These are phyloP conservation scores for Calonectria naviculata DNA, from an alignment of 2,329 filamentous ascomycete species.

Conservation along the genomic window DNA sequence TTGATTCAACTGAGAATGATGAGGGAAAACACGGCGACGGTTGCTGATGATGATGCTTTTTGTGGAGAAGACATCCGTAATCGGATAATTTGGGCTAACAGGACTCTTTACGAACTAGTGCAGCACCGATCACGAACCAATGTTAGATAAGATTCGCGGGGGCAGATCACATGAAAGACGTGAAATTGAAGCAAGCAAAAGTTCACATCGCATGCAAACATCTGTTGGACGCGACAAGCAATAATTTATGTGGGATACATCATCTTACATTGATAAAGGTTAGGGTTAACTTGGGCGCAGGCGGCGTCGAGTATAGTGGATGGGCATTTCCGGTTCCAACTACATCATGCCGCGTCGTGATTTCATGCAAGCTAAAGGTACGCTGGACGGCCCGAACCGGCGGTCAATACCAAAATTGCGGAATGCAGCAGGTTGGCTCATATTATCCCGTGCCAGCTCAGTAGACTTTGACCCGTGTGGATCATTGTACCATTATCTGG, in stretches of 20 bases:
- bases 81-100: conserved; percentile 4
- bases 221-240: neutral
- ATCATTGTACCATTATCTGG: neutral
- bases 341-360: too few species aligned
- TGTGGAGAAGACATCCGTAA: conserved; percentile 6
- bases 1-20: neutral
- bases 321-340: neutral
- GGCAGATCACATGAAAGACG: neutral
- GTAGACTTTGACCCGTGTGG: neutral
- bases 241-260: neutral
- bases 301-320: too few species aligned
- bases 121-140: neutral
- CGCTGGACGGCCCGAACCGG: neutral
- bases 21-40: neutral
- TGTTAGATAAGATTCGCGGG: neutral
- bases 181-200: neutral
- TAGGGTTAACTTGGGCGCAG: neutral
- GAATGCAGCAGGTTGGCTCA: too few species aligned
- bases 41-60: neutral
- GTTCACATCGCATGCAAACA: neutral
- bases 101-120: conserved; percentile 9
- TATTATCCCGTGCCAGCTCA: neutral
- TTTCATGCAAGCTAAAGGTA: neutral
- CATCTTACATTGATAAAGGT: neutral
- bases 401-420: neutral